phyloP scores from a whole-genome alignment of 768 basidiomycete species.

The Lyophyllum shimeji region DNA sequence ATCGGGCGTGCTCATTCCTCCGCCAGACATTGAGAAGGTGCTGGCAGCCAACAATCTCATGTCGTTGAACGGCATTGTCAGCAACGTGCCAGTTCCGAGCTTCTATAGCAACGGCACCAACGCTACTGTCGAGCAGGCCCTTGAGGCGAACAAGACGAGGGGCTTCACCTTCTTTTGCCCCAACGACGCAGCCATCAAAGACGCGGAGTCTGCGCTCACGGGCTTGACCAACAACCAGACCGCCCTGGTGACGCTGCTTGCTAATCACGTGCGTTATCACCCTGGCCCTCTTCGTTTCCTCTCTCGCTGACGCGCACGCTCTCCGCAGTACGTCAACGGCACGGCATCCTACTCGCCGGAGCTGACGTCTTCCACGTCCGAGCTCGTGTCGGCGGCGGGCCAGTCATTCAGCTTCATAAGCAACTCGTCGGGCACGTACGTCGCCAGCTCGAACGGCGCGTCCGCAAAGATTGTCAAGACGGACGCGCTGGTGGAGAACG shows the following conservation, averaged over 20 bases:
- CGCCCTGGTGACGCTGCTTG: slow-evolving; percentile 42
- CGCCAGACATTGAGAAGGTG: slow-evolving; percentile 44
- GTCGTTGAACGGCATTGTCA: slow-evolving; percentile 32
- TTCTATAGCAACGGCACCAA: slow-evolving; percentile 28
- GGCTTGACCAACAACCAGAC: slow-evolving; percentile 43
- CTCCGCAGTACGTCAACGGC: slow-evolving; percentile 60
- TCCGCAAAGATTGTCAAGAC: slow-evolving; percentile 54
- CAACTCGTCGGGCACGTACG: slow-evolving; percentile 59
- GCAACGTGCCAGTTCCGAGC: slow-evolving; percentile 22
- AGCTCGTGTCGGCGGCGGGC: slow-evolving; percentile 53
- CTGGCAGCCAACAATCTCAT: slow-evolving; percentile 44
- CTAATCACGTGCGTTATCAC: slow-evolving; percentile 55
- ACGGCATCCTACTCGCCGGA: slow-evolving; percentile 66
- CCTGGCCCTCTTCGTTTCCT: no score
- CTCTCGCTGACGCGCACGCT: no score
- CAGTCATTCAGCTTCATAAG: slow-evolving; percentile 46
- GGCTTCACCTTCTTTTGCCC: slow-evolving; percentile 76
- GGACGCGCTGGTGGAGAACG: slow-evolving; percentile 64
- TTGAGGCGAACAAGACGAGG: slow-evolving; percentile 30
- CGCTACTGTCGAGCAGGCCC: slow-evolving; percentile 31
- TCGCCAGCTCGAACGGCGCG: slow-evolving; percentile 36
- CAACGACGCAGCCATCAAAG: slow-evolving; percentile 45
- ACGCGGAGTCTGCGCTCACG: slow-evolving; percentile 31
- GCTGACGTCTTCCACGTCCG: slow-evolving; percentile 23
- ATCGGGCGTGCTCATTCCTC: slow-evolving; percentile 51